Base-by-base conservation (phyloP, 768 basidiomycete genomes). In the Mycena metata region DNA sequence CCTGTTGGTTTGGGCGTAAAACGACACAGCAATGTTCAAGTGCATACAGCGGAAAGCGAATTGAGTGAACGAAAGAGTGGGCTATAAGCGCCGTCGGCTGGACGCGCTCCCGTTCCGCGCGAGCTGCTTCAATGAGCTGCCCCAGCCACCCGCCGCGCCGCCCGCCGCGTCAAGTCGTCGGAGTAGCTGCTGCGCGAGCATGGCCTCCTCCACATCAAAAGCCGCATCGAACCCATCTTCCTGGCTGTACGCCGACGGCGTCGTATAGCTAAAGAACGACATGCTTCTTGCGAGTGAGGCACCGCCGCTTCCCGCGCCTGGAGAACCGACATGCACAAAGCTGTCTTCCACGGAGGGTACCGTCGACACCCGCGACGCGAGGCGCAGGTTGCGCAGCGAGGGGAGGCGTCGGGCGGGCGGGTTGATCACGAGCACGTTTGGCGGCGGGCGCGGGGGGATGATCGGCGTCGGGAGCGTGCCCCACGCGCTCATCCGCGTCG, bases 151-250 rank as follows among this genome's bases (percentile, higher is more conserved):
- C 12, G 30, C 39, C 10, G 52, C 43, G 23, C 21, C 41, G 21
- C 35, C 51, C 17, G 55, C 64, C 23, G 70, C 66, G 54, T 74
- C 71, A 21, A 74, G 67, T 39, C 60, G 69, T 35, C 67, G 66
- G 8, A 74, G 64, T 42, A 74, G 50, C 54, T 66, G 54, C 65
- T 74, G 71, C 30, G 73, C 73, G 9, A 74, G 69, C 45, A 72
- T 26, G 61, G 73, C 73, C 64, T 74, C 73, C 55, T 74, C 73
- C 59, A 72, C 56, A 41, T 72, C 70, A 12, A 72, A 72, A 36
- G 63, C 59, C 16, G 9, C 16, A 33, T 68, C 67, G 51, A 39
- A 60, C 52, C 6, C 62, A 12, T 60, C 57, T 23, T 67, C 66
- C 50, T 72, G 70, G 56, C 63, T 68, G 60, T 72, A 72, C 54